Evolutionary conservation across 108 stramenopile genomes (phyloP), one percentile per base, ranked within the genome.

Genomic region (Skeletonema tropicum): DNA sequence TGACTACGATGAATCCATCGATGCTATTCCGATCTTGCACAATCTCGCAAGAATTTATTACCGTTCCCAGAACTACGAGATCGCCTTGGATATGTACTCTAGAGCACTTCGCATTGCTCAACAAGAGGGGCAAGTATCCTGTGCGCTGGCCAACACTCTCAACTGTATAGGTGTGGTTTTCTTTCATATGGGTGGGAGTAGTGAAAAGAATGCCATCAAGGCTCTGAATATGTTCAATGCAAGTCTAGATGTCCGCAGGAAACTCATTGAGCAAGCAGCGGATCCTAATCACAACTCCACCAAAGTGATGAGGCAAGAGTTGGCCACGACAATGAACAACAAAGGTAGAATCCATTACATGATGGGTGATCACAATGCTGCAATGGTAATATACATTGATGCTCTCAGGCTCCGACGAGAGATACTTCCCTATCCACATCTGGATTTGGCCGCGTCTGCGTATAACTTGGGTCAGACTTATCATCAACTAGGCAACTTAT

Each of bases 381-480:
- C 90, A 13, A 76, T 91, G 2, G 32, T 33, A 6, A 60, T 75
- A 5, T 91, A 89, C 71, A 42, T 76, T 32, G 71, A 88, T 63
- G 82, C 88, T 0, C 64, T 88, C n/a, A 29, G 35, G 13, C 74
- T 87, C 52, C 79, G 90, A 14, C 79, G 74, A 49, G 60, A 66
- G 48, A 13, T 82, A 12, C 70, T 91, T 13, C 88, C 83, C 6
- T 55, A 33, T 10, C 26, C 84, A 29, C 74, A 65, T 42, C 29
- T 72, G 65, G 91, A 92, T 70, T 74, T 88, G 57, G 91, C 88
- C 6, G 91, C 91, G 14, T 89, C 87, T 9, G 71, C 88, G 4
- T 87, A 89, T 74, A 92, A 92, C 66, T 82, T 83, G 38, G 91
- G 88, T 7, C 91, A 92, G 71, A 81, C 88, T 6, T 63, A 75